A percentile compares a stretch with the other conserved stretches of the same genome.
These are phyloP conservation scores for Chloromonas sp. DNA, from an alignment of 163 green algal species.

Conservation along the genomic window DNA sequence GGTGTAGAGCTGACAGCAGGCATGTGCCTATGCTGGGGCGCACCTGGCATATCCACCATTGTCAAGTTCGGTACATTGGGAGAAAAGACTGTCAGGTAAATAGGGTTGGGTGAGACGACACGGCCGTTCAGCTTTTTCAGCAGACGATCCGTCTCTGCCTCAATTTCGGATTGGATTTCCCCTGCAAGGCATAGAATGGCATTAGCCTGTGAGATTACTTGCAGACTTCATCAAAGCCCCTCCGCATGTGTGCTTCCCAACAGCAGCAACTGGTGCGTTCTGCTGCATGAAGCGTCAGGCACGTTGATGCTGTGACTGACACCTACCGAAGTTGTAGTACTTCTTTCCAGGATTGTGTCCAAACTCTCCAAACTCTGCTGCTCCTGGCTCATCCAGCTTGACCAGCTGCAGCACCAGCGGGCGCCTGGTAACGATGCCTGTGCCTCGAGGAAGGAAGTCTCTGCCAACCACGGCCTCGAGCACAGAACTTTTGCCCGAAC, in stretches of 20 bases:
- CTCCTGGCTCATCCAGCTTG: conserved; percentile 61
- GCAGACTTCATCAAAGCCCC: no score
- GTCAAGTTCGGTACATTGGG: conserved; percentile 85
- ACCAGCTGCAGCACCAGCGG: conserved; percentile 86
- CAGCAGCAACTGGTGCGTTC: no score
- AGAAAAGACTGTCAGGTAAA: conserved; percentile 86
- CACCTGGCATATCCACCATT: conserved; percentile 91
- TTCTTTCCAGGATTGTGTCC: conserved; percentile 72
- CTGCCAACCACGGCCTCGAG: conserved; percentile 89
- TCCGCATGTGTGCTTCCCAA: no score
- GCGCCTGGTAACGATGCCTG: conserved; percentile 85
- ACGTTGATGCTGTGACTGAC: background rate
- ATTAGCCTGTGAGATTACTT: background rate
- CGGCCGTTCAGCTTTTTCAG: conserved; percentile 63
- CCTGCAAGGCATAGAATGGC: conserved; percentile 40
- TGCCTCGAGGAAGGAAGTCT: conserved; percentile 89
- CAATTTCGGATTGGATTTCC: conserved; percentile 83
- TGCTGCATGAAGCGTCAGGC: no score
- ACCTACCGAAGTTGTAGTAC: conserved; percentile 78
- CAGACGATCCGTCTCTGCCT: conserved; percentile 81
- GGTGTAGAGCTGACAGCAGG: no score
- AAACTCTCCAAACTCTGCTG: conserved; percentile 84
- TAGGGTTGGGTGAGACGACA: conserved; percentile 80
- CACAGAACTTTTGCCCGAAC: conserved; percentile 89
- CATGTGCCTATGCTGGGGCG: no score